Evolutionary conservation across 257 asterid species (phyloP).

Genomic region (Knoxia roxburghii): DNA sequence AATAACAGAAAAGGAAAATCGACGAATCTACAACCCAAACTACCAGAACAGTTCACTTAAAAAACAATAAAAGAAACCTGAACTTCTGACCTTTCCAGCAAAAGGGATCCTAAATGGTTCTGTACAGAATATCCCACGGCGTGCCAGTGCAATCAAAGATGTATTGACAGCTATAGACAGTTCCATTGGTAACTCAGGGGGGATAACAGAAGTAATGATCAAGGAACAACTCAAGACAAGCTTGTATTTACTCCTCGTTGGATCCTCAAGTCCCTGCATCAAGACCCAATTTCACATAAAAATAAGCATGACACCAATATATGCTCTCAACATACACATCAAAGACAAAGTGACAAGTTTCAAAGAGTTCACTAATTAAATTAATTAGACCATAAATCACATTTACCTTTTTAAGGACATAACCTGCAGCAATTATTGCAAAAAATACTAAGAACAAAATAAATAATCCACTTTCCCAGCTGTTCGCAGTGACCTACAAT

Average conservation of each 20-base stretch:
- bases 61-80: constrained; percentile 8
- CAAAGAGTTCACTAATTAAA: constrained; percentile 4
- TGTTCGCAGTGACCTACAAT: constrained; percentile 90
- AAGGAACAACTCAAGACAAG: constrained; percentile 90
- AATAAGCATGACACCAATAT: not conserved
- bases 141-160: constrained; percentile 91
- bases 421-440: constrained; percentile 96
- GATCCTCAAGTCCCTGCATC: constrained; percentile 95
- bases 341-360: constrained; percentile 1
- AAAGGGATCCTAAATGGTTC: constrained; percentile 98
- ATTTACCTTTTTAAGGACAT: constrained; percentile 87
- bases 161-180: constrained; percentile 98
- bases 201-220: constrained; percentile 95
- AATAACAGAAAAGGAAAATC: no score
- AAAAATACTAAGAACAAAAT: constrained; percentile 86
- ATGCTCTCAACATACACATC: not conserved
- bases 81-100: constrained; percentile 81
- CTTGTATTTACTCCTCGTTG: constrained; percentile 96
- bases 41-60: not conserved
- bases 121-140: constrained; percentile 92
- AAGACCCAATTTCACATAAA: constrained; percentile 19
- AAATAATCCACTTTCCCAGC: constrained; percentile 99
- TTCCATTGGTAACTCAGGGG: constrained; percentile 99
- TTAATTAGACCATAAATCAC: not conserved
- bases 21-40: not conserved